Conservation (phyloP, 495 filamentous ascomycete genomes). For the Penicillium alfredii region DNA sequence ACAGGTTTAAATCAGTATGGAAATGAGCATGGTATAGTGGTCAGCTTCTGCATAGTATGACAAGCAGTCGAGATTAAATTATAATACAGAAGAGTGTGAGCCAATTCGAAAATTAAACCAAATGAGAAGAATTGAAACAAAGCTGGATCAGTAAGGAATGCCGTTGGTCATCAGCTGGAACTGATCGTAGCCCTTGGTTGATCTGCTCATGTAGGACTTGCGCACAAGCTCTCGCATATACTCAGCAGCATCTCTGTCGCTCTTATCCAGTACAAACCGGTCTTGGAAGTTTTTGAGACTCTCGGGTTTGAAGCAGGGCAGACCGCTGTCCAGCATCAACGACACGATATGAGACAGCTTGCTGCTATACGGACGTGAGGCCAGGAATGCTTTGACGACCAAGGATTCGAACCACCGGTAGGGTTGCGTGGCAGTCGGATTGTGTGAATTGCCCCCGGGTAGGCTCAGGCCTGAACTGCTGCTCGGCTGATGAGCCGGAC, state of each 20-base stretch:
- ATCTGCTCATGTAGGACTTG: conserved; percentile 81
- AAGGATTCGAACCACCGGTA: conserved; percentile 97
- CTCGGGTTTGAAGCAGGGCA: conserved; percentile 98
- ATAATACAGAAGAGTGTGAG: too few relatives aligned
- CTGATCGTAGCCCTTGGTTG: conserved; percentile 90
- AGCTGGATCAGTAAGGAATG: conserved; percentile 67
- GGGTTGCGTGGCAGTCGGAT: conserved; percentile 66
- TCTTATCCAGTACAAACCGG: conserved; percentile 89
- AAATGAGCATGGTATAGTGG: too few relatives aligned
- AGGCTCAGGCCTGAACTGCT: conserved; percentile 26
- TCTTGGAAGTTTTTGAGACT: conserved; percentile 89
- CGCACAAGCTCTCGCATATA: conserved; percentile 83
- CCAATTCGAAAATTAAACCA: background rate
- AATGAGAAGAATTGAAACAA: background rate
- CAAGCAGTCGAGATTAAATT: too few relatives aligned
- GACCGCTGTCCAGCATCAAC: conserved; percentile 91
- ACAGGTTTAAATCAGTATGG: too few relatives aligned
- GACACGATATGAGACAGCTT: conserved; percentile 84
- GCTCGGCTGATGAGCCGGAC: conserved; percentile 32
- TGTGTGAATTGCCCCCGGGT: conserved; percentile 32
- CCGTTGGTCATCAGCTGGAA: conserved; percentile 97
- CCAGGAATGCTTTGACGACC: conserved; percentile 91
- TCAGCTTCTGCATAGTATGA: too few relatives aligned
- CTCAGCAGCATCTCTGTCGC: conserved; percentile 88
- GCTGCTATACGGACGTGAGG: conserved; percentile 76